phyloP scores from a whole-genome alignment of 495 filamentous ascomycete species.

The Podospora fimiseda region DNA sequence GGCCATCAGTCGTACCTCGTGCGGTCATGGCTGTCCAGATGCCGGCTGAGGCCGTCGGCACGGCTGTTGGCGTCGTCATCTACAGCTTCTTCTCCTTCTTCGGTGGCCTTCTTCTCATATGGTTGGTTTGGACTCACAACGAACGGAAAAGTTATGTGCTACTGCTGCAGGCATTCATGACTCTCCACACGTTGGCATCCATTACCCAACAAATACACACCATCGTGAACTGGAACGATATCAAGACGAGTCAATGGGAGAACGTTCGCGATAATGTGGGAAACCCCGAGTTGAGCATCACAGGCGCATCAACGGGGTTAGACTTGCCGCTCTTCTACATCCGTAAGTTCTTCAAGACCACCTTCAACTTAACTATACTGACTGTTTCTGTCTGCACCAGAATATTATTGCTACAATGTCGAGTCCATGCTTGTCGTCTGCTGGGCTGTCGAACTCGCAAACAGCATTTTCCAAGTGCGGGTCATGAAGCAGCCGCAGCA shows the following conservation, averaged over 20 bases:
- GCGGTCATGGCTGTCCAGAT: conserved; percentile 35
- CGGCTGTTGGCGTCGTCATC: conserved; percentile 31
- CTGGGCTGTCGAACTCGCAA: conserved; percentile 38
- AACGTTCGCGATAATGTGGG: conserved; percentile 30
- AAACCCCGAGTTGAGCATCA: conserved; percentile 40
- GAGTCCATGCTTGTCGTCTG: conserved; percentile 42
- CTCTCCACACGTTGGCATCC: conserved; percentile 35
- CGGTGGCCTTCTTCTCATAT: conserved; percentile 30
- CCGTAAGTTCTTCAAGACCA: too few relatives aligned
- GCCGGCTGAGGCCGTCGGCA: conserved; percentile 32
- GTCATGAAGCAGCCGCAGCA: conserved; percentile 7
- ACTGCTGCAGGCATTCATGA: conserved; percentile 33
- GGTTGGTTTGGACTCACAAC: conserved; percentile 38
- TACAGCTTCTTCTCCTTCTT: conserved; percentile 39
- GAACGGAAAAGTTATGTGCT: conserved; percentile 44
- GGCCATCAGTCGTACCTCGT: not conserved
- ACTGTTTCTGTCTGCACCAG: conserved; percentile 27
- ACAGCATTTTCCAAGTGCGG: conserved; percentile 31
- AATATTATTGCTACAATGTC: conserved; percentile 46
- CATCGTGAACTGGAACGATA: conserved; percentile 32
- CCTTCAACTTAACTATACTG: too few relatives aligned
- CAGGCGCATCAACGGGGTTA: conserved; percentile 36
- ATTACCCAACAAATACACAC: conserved; percentile 44
- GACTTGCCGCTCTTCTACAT: conserved; percentile 44
- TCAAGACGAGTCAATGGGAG: conserved; percentile 37